Base-by-base conservation (phyloP, 2,329 filamentous ascomycete species). In the Mycogone perniciosa region DNA sequence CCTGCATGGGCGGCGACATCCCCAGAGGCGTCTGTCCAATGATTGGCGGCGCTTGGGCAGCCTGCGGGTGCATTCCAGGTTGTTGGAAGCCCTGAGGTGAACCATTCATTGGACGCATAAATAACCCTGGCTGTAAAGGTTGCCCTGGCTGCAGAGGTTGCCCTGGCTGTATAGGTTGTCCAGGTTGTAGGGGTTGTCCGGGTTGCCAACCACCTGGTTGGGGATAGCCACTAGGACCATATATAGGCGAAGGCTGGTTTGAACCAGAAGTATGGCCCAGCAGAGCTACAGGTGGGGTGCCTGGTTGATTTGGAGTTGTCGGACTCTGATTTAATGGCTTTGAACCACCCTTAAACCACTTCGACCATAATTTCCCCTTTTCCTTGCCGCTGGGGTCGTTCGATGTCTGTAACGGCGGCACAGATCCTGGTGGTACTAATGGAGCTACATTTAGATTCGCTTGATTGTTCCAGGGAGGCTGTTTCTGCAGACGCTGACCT, bases 281-380 rank as follows among this genome's bases (percentile, higher is more conserved):
- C 7, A 45, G 48, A 9, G 40, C 41, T 11, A 45, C 51, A 4
- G 42, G 41, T 10, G 46, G 51, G 1, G 13, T 41, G 4, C 31
- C 34, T 10, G 49, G 52, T 30, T 37, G 45, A 20, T 39, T 38
- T n/a, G 48, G 51, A 43, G 27, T 13, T 10, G 42, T 37, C 4
- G 46, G 47, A 9, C 51, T 50, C 30, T 53, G 51, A 13, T 13
- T 31, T 8, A 37, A 46, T 11, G 53, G 45, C 38, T 59, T 61
- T 6, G 60, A 56, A n/a, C 46, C 51, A 13, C 53, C 51, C 54
- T 62, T 63, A 56, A 64, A 64, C 62, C 61, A 63, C 30, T 60
- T 63, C n/a, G 59, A 54, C 61, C 62, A 64, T 33, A 56, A 60
- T 46, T 59, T 63, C 6, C 59, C 58, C 34, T 62, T 63, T 5